Percentiles rank a stretch among this genome's conserved stretches.
These are phyloP conservation scores for Nakaseomyces uthaithaninus DNA, from an alignment of 1,139 yeast genomes.

Conservation along the genomic window DNA sequence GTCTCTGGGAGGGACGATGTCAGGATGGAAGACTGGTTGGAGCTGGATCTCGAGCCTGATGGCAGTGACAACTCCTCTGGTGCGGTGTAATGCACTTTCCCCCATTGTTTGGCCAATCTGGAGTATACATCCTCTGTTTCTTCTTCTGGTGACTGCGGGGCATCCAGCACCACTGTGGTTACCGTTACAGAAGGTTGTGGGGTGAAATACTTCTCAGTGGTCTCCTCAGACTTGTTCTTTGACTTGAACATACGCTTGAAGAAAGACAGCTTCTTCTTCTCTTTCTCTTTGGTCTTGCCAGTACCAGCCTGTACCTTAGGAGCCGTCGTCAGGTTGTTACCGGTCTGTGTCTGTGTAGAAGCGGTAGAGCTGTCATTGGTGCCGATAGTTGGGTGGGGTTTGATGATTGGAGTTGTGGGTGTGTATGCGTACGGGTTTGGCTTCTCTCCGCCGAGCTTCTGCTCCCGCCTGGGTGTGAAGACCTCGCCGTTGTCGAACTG, in stretches of 20 bases:
- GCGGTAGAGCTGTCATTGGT: too few relatives aligned
- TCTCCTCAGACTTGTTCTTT: neutral
- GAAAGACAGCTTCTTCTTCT: slow-evolving; percentile 10
- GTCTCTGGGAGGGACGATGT: slow-evolving; percentile 7
- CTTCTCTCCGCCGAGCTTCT: neutral
- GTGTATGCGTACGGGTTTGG: slow-evolving; percentile 2
- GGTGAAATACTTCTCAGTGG: neutral
- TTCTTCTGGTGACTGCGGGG: too few relatives aligned
- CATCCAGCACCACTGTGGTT: slow-evolving; percentile 7
- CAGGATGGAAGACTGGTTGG: slow-evolving; percentile 4
- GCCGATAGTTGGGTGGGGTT: neutral
- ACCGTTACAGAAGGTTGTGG: neutral
- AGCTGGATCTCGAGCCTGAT: slow-evolving; percentile 7
- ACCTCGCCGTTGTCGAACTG: slow-evolving; percentile 31
- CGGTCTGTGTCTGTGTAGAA: too few relatives aligned
- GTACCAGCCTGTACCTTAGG: slow-evolving; percentile 3
- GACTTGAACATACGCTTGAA: slow-evolving; percentile 11
- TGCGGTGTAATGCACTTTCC: slow-evolving; percentile 17
- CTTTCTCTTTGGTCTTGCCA: neutral
- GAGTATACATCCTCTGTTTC: slow-evolving; percentile 13
- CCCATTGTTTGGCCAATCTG: slow-evolving; percentile 17
- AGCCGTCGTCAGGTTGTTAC: too few relatives aligned
- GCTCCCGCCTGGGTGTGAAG: slow-evolving; percentile 25
- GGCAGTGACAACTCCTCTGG: slow-evolving; percentile 2
- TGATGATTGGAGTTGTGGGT: neutral